Conservation (phyloP, 1,284 basidiomycete genomes). For the Cutaneotrichosporon mucoides region DNA sequence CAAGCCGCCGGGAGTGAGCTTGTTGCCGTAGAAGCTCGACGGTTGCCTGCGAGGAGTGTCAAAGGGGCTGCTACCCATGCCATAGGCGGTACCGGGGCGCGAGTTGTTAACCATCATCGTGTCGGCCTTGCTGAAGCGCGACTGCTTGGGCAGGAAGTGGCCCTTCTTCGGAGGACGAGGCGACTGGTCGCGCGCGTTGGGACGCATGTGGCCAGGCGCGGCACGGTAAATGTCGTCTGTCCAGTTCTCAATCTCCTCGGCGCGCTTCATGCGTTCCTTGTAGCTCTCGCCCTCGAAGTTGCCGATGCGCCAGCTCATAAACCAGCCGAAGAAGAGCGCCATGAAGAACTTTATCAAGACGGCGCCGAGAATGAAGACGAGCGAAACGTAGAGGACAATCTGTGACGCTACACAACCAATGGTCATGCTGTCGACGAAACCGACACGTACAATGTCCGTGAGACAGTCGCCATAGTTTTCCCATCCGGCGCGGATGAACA, state of each 20-base stretch:
- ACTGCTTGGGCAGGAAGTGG: constrained; percentile 71
- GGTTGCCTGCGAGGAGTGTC: constrained; percentile 25
- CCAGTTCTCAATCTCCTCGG: constrained; percentile 92
- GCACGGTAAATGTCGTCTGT: constrained; percentile 92
- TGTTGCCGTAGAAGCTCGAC: constrained; percentile 46
- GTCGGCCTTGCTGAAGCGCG: constrained; percentile 76
- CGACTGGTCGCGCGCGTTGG: constrained; percentile 66
- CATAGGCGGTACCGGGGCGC: constrained; percentile 70
- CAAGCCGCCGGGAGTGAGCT: constrained; percentile 34
- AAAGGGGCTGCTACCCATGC: constrained; percentile 38
- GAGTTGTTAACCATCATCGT: constrained; percentile 59
- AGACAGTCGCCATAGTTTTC: constrained; percentile 71
- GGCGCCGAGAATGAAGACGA: constrained; percentile 96
- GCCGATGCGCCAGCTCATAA: constrained; percentile 88
- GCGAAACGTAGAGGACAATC: constrained; percentile 89
- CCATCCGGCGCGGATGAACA: constrained; percentile 61
- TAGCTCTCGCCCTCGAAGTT: constrained; percentile 92
- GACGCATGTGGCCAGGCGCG: constrained; percentile 85
- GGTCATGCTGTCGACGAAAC: constrained; percentile 87
- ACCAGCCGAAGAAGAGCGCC: constrained; percentile 97
- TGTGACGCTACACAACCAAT: constrained; percentile 95
- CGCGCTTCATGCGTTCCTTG: constrained; percentile 86
- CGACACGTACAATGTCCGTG: constrained; percentile 77
- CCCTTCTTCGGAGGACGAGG: constrained; percentile 50
- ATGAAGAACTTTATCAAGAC: constrained; percentile 92